Evolutionary conservation across 169 alveolate genomes (phyloP), one percentile per base, ranked within the genome.

Genomic region (Eimeria zaria): DNA sequence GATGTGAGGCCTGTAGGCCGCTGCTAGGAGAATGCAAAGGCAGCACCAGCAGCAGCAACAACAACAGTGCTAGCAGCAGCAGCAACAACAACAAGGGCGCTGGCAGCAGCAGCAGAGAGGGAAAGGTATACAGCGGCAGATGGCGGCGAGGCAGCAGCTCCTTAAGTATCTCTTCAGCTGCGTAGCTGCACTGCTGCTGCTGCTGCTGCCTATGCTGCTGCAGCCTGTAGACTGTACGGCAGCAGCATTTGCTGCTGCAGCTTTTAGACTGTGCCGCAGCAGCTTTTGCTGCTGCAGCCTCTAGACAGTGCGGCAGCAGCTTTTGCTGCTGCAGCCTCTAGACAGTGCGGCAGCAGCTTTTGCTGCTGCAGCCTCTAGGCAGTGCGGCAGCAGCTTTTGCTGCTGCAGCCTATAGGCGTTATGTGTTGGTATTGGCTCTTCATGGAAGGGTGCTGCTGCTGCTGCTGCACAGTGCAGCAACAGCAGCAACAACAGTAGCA

Each of bases 21-120:
- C 91, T 83, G 7, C 55, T 83, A n/a, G n/a, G 33, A 3, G 30
- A 55, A 74, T 27, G 60, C 36, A 11, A 30, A 33, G 76, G 46
- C 89, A 14, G 53, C 89, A 24, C 46, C 89, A 33, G 53, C 51
- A 41, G 69, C 91, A 51, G 33, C 91, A 53, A 33, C 58, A 48
- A 53, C 91, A 83, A 20, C 46, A 39, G 58, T 12, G 55, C 36
- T 76, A 83, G 91, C 74, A 53, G 76, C 91, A 53, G 58, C 91
- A 55, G 64, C 27, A 48, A 36, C 89, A 51, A 18, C 55, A 51
- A 36, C 74, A 83, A 33, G 58, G 30, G 91, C 74, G 30, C 55
- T 76, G 24, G 55, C 30, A 48, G 51, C 91, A 83, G 74, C 91
- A 76, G 81, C 53, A 30, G 48, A 12, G 81, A 0, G 6, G 44